Conservation (phyloP, 441 rosid genomes). For the Kokia cookei region DNA sequence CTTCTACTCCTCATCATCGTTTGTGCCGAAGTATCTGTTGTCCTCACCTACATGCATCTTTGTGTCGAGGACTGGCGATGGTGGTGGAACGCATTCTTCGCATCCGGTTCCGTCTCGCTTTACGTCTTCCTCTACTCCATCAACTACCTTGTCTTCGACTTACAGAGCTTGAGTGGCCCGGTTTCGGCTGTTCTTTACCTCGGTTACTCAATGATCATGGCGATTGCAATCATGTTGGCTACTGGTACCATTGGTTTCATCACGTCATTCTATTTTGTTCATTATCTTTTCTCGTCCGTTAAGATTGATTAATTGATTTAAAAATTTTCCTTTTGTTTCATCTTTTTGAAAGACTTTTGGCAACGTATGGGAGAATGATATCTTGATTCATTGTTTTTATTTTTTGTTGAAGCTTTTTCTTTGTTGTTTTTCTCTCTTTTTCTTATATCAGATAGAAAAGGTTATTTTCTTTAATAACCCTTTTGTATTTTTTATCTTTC, state of each 20-base stretch:
- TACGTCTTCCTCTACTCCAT: slow-evolving; percentile 86
- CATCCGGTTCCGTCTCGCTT: slow-evolving; percentile 85
- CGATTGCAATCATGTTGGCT: slow-evolving; percentile 87
- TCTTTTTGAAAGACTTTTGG: slow-evolving; percentile 15
- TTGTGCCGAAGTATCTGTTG: slow-evolving; percentile 94
- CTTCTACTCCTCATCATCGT: slow-evolving; percentile 67
- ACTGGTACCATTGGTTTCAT: slow-evolving; percentile 90
- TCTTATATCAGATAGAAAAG: slow-evolving; percentile 2
- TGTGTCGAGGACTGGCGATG: slow-evolving; percentile 97
- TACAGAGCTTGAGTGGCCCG: slow-evolving; percentile 92
- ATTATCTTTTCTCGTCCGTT: slow-evolving; percentile 93
- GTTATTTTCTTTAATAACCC: neutral
- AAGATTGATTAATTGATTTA: slow-evolving; percentile 57
- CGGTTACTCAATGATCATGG: slow-evolving; percentile 89
- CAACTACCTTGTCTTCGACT: slow-evolving; percentile 85
- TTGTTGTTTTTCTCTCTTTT: slow-evolving; percentile 11
- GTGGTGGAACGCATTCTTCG: slow-evolving; percentile 99
- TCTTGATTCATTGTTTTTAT: slow-evolving; percentile 10
- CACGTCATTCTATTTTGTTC: slow-evolving; percentile 80
- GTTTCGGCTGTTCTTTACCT: slow-evolving; percentile 85
- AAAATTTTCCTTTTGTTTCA: slow-evolving; percentile 4
- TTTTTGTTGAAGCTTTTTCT: neutral
- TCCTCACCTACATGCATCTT: slow-evolving; percentile 93
- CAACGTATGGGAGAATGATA: slow-evolving; percentile 10
- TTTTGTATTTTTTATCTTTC: neutral